Evolutionary conservation across 2,329 filamentous ascomycete genomes (phyloP), one percentile per base, ranked within the genome.

Genomic region (Diaporthe citriasiana): DNA sequence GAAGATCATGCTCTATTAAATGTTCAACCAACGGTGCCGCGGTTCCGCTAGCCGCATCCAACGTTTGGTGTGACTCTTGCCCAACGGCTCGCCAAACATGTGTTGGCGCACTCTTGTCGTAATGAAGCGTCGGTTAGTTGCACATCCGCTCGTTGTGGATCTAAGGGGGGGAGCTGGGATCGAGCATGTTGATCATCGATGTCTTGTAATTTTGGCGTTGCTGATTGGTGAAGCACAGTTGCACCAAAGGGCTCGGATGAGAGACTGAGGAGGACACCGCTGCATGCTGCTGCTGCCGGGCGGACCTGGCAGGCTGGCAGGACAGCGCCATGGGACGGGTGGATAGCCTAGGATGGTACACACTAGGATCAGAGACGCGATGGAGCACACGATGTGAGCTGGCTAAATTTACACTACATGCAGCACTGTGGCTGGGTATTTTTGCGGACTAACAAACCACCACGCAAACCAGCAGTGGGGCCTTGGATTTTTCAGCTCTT

Each of bases 401-500:
- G 63, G 22, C 45, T 33, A 12, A 27, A 38, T 51, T 51, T 47
- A 25, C 19, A 27, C 25, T 25, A 3, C n/a, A 38, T 22, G 25
- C 40, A 33, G 17, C 27, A 22, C 15, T 63, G 57, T 45, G 57
- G n/a, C 59, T n/a, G n/a, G n/a, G n/a, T n/a, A n/a, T 22, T 53
- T 53, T 40, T 17, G 27, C 33, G 45, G 60, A 66, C 60, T 42
- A 66, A 66, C 27, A 65, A 42, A 45, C 60, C 60, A 66, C 19
- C 60, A 66, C 45, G 45, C 45, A 47, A n/a, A 51, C 27, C 38
- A 66, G 60, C 60, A 66, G 27, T 50, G 60, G 22, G 45, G 19
- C 10, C 30, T 27, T 47, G 45, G 45, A 30, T 27, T 1, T 17
- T 7, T 8, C 17, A 63, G 35, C 45, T 45, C 45, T 42, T 15